A percentile compares a stretch with the other conserved stretches of the same genome.
These are phyloP conservation scores for Ambrosia artemisiifolia DNA, from an alignment of 129 eudicot genomes.

Conservation along the genomic window DNA sequence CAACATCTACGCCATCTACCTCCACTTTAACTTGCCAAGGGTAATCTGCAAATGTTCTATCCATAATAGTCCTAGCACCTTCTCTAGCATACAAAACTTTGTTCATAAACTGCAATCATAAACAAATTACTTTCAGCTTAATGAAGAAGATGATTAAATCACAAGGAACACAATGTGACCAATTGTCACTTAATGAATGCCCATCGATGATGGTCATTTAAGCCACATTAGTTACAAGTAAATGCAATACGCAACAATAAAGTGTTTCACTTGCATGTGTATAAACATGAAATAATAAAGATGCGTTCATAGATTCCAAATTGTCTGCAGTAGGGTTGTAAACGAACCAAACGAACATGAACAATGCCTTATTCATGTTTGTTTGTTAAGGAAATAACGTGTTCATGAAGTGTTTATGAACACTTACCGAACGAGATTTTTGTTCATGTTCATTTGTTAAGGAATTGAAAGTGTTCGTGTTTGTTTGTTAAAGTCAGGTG, in stretches of 20 bases:
- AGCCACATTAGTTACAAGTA: not conserved
- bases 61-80: conserved; percentile 97
- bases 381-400: too few species aligned
- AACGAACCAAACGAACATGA: too few species aligned
- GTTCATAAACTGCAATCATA: conserved; percentile 20
- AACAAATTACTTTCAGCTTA: conserved; percentile 19
- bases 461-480: too few species aligned
- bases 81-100: conserved; percentile 91
- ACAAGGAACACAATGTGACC: not conserved
- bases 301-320: not conserved
- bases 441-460: too few species aligned
- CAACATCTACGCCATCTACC: conserved; percentile 80
- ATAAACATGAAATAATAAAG: not conserved
- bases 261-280: not conserved
- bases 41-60: conserved; percentile 88
- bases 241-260: not conserved
- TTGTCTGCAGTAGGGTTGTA: too few species aligned
- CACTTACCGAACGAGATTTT: too few species aligned
- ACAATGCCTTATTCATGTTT: too few species aligned
- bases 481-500: too few species aligned
- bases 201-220: not conserved
- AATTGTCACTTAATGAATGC: not conserved
- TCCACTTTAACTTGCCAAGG: conserved; percentile 73
- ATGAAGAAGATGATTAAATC: not conserved
- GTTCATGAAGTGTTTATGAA: too few species aligned